Conservation (phyloP, 495 filamentous ascomycete genomes). For the Penicillium ucsense region DNA sequence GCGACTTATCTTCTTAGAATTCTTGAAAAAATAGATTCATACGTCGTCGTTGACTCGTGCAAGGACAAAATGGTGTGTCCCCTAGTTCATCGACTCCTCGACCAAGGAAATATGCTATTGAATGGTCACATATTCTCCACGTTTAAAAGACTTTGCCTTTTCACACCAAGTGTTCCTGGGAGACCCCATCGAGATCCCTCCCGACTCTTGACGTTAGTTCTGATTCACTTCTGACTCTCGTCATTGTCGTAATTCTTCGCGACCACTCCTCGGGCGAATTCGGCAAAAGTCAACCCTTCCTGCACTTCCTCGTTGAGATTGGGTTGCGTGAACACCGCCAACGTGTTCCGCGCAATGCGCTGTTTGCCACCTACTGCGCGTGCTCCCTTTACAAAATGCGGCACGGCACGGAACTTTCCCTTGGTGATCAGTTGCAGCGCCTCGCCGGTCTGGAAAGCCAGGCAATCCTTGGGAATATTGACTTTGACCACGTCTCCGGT, state of each 20-base stretch:
- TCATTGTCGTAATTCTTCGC: conserved; percentile 53
- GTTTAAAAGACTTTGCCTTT: too few species aligned
- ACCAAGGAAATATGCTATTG: too few species aligned
- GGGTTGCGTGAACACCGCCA: conserved; percentile 96
- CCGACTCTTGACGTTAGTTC: too few species aligned
- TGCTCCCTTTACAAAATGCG: conserved; percentile 84
- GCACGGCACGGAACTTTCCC: conserved; percentile 86
- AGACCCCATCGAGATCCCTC: too few species aligned
- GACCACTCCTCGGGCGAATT: conserved; percentile 79
- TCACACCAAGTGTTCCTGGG: too few species aligned
- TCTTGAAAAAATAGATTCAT: too few species aligned
- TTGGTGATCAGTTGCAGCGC: conserved; percentile 79
- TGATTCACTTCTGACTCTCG: too few species aligned
- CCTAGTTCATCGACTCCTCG: too few species aligned
- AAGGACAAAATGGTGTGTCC: too few species aligned
- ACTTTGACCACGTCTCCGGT: conserved; percentile 71
- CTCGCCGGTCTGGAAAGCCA: conserved; percentile 95
- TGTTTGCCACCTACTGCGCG: conserved; percentile 22
- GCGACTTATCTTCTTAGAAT: too few species aligned
- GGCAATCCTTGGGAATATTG: conserved; percentile 77
- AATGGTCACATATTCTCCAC: too few species aligned
- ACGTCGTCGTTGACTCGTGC: too few species aligned
- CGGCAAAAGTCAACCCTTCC: conserved; percentile 66
- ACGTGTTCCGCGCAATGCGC: conserved; percentile 76
- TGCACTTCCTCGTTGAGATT: conserved; percentile 81